A percentile compares a stretch with the other conserved stretches of the same genome.
Conservation (phyloP, 805 yeast species). For the Sugiyamaella mastotermitis region DNA sequence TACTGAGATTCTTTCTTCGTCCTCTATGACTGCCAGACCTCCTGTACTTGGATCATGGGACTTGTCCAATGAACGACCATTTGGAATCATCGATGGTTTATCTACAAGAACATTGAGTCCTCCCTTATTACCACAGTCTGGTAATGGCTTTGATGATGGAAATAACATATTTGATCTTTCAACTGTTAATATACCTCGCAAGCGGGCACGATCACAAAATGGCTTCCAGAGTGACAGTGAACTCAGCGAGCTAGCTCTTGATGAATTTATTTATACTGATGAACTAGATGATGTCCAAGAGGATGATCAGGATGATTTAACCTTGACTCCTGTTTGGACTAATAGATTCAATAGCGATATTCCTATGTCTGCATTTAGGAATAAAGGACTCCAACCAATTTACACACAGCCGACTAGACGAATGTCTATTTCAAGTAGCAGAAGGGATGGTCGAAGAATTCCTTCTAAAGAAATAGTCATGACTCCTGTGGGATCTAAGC, state of each 20-base stretch:
- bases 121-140: slow-evolving; percentile 8
- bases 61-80: slow-evolving; percentile 68
- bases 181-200: slow-evolving; percentile 20
- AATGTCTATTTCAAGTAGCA: slow-evolving; percentile 13
- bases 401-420: slow-evolving; percentile 20
- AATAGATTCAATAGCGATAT: slow-evolving; percentile 42
- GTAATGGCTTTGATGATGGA: slow-evolving; percentile 2
- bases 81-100: slow-evolving; percentile 90
- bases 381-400: slow-evolving; percentile 47
- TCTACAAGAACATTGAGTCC: slow-evolving; percentile 68
- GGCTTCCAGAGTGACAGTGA: slow-evolving; percentile 32
- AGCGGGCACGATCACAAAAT: slow-evolving; percentile 15
- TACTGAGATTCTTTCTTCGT: slow-evolving; percentile 88
- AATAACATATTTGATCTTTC: background rate
- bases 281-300: slow-evolving; percentile 74
- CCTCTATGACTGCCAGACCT: slow-evolving; percentile 79
- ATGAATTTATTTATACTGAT: slow-evolving; percentile 82
- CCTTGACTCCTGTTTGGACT: slow-evolving; percentile 33
- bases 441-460: slow-evolving; percentile 8
- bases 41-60: slow-evolving; percentile 93
- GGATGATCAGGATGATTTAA: slow-evolving; percentile 31
- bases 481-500: slow-evolving; percentile 26
- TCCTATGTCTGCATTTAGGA: slow-evolving; percentile 87
- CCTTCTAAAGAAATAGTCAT: slow-evolving; percentile 22
- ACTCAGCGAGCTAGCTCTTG: slow-evolving; percentile 48